Evolutionary conservation across 306 rosid genomes (phyloP).

Genomic region (Vicia villosa): DNA sequence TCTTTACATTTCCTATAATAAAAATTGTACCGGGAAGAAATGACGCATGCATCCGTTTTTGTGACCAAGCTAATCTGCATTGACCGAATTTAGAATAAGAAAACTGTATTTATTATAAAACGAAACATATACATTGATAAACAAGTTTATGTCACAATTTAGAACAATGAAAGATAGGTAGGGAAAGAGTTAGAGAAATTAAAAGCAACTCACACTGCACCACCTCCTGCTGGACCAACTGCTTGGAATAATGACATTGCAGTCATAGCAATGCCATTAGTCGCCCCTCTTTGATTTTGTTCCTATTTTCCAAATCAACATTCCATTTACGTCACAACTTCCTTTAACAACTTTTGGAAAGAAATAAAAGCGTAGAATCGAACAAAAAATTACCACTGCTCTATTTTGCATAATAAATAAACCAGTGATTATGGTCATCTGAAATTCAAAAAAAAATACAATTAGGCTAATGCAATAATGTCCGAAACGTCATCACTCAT

Average conservation of each 20-base stretch:
- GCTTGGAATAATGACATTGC: slow-evolving; percentile 73
- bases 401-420: slow-evolving; percentile 64
- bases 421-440: slow-evolving; percentile 57
- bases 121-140: not conserved
- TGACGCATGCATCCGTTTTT: slow-evolving; percentile 28
- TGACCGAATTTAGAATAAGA: slow-evolving; percentile 15
- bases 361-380: not conserved
- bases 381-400: slow-evolving; percentile 65
- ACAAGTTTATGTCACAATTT: not conserved
- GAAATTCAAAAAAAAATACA: not conserved
- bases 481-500: not conserved
- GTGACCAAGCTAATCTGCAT: slow-evolving; percentile 38
- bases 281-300: slow-evolving; percentile 77
- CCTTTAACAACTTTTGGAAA: not conserved
- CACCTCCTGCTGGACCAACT: slow-evolving; percentile 81
- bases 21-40: slow-evolving; percentile 29
- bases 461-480: not conserved
- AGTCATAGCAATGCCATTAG: slow-evolving; percentile 83
- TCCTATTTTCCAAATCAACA: slow-evolving; percentile 48
- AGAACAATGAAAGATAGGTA: not conserved
- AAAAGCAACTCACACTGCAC: slow-evolving; percentile 60
- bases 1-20: too few species aligned
- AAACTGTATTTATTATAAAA: too few species aligned
- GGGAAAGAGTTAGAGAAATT: not conserved
- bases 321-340: not conserved